Evolutionary conservation across 129 eudicot genomes (phyloP), one percentile per base, ranked within the genome.

Genomic region (Cynara cardunculus): DNA sequence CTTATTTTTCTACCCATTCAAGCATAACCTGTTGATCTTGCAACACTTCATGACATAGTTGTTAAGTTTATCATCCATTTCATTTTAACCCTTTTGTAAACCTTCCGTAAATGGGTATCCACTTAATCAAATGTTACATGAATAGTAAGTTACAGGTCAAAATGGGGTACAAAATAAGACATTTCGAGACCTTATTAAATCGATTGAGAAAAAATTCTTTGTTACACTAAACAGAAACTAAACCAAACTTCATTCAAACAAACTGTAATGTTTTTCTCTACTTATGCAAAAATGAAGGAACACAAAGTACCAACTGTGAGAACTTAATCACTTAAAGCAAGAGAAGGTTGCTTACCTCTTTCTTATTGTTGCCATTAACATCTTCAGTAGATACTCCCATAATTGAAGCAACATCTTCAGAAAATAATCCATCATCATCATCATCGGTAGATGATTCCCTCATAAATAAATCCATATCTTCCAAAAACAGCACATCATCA

Each of bases 381-480:
- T 81, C 88, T 30, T 85, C 83, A 0, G 78, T 67, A 67, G 88
- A 89, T 25, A 53, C 75, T 72, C 73, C 87, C 49, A 87, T 46
- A 39, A 87, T 7, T 11, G 69, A 59, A 39, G n/a, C 67, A 19
- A 87, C 10, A 8, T 91, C 91, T 74, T 87, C 91, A 24, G 39
- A 56, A 3, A 18, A 16, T 25, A 83, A 18, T 19, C 69, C 80
- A 68, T 11, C 13, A 11, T 37, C 6, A 69, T 80, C 88, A 30
- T 85, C 79, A 0, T 75, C n/a, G n/a, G n/a, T 61, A 67, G 88
- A 89, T 21, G 65, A 56, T n/a, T 32, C 72, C 72, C 73, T 86
- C 61, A 87, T 46, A 39, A 87, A 5, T 19, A 69, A 70, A 41
- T 7, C 68, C 9, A 88, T 24, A 10, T 91, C 91, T 77, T 87